Percentiles rank a stretch among this genome's conserved stretches.
Evolutionary conservation across 176 grass and related monocot genomes (phyloP).

Genomic region (Oryza coarctata): DNA sequence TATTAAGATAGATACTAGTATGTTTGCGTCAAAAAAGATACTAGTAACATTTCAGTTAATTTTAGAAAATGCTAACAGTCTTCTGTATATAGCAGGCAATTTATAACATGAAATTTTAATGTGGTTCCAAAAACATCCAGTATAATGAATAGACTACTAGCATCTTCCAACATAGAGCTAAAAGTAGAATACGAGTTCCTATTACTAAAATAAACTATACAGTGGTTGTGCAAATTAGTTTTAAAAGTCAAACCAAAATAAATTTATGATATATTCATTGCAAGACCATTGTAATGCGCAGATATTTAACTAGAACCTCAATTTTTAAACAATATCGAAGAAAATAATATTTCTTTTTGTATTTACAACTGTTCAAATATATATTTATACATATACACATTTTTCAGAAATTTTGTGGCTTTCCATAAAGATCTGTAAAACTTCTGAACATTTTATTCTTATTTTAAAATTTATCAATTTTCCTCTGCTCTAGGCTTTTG

Average conservation of each 20-base stretch:
- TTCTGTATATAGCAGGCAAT: background rate
- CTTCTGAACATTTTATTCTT: background rate
- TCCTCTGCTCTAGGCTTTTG: background rate
- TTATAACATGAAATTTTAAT: background rate
- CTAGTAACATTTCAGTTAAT: background rate
- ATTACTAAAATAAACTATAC: background rate
- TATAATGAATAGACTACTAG: background rate
- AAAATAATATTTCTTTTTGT: background rate
- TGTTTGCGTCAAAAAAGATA: no score
- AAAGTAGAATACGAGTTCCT: background rate
- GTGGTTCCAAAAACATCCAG: background rate
- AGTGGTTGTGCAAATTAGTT: background rate
- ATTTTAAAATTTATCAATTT: background rate
- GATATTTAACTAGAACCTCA: background rate
- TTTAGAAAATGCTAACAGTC: background rate
- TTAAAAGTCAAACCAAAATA: background rate
- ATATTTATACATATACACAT: background rate
- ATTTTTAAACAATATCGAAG: background rate
- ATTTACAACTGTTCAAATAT: background rate
- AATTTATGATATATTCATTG: background rate
- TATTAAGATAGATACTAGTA: background rate
- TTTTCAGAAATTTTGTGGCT: background rate
- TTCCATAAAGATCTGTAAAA: background rate
- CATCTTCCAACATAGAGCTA: background rate
- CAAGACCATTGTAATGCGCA: background rate